Conservation (phyloP, 108 stramenopile genomes). For the Cyclotella kingstonii region DNA sequence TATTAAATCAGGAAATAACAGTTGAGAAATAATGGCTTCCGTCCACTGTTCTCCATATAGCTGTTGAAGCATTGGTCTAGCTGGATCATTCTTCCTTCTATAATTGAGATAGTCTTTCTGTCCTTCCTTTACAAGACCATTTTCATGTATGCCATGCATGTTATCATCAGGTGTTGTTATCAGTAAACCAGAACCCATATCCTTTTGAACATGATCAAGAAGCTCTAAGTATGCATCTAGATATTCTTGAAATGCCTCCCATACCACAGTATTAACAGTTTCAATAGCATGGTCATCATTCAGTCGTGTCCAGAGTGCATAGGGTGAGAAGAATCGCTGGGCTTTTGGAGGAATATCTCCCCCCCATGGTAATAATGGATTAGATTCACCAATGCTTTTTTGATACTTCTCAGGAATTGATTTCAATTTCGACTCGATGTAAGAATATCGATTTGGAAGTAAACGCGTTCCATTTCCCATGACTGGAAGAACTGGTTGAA, state of each 20-base stretch:
- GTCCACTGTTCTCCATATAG: conserved; percentile 79
- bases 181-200: conserved; percentile 12
- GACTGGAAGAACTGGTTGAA: conserved; percentile 58
- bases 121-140: conserved; percentile 19
- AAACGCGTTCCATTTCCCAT: conserved; percentile 9
- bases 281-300: conserved; percentile 36
- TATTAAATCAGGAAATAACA: conserved; percentile 59
- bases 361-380: conserved; percentile 64
- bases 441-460: conserved; percentile 21
- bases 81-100: conserved; percentile 75
- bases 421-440: conserved; percentile 40
- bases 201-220: conserved; percentile 23
- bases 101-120: conserved; percentile 59
- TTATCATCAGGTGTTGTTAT: not conserved
- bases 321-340: conserved; percentile 61
- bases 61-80: conserved; percentile 77
- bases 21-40: conserved; percentile 55
- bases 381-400: conserved; percentile 1
- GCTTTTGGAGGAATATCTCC: conserved; percentile 77
- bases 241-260: conserved; percentile 61
- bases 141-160: not conserved
- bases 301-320: conserved; percentile 79
- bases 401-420: conserved; percentile 45
- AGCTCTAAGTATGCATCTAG: conserved; percentile 66
- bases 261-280: conserved; percentile 53